Base-by-base conservation (phyloP, 306 rosid species). In the Casuarina equisetifolia region DNA sequence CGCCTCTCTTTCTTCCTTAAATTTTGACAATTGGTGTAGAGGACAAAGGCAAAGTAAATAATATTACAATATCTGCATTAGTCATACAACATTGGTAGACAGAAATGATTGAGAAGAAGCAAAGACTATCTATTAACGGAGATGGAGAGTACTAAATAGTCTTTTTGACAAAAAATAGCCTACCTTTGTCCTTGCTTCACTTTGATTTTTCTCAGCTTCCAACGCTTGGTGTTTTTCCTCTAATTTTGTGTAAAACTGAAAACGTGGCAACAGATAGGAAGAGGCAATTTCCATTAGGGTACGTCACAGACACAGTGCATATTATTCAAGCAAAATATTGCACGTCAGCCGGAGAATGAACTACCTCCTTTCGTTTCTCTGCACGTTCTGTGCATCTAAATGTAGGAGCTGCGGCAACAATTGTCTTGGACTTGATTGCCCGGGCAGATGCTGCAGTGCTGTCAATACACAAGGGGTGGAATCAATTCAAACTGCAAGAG, bases 131-230 rank as follows among this genome's bases (percentile, higher is more conserved):
- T 4, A 44, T 67, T 68, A 68, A 76, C 51, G 11, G 11, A 12
- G 7, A 32, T 43, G 51, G 51, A 38, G 57, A 57, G 72, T 78
- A 63, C 58, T 17, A 32, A 54, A 48, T 48, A 61, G 19, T 45
- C 62, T 76, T 63, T 52, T 70, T 15, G 13, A 43, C 16, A 79
- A 79, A 76, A 84, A 78, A 69, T 76, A 70, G 13, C 74, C 78
- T 71, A 96, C 99, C 99, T 96, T 93, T 85, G 90, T 91, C 84
- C 94, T 91, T 53, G 92, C 91, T 80, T 93, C 98, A 88, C 82
- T 88, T 84, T 96, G 92, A 81, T 77, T 88, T 89, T 85, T 96
- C 90, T 93, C 90, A 75, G 94, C 98, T 86, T 90, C 97, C 83
- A 91, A 61, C 71, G 97, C 97, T 73, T 87, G 98, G 74, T 91